Percentiles rank a stretch among this genome's conserved stretches.
Conservation (phyloP, 2,329 filamentous ascomycete species). For the Thyridium curvatum region DNA sequence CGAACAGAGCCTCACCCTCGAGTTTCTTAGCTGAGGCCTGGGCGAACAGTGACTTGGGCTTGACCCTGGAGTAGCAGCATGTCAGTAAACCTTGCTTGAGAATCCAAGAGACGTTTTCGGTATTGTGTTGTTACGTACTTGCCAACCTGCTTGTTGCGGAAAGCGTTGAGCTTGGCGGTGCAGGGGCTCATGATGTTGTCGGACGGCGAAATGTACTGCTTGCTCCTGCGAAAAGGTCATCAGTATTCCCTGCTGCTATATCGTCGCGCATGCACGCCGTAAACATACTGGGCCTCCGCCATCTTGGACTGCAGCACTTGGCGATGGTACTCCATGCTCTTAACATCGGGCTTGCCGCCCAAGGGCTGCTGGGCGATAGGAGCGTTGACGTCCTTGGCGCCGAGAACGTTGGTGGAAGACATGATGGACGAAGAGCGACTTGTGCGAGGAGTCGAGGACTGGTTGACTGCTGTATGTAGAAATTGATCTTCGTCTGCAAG, state of each 20-base stretch:
- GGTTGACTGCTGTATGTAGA: not conserved
- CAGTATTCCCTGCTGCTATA: not conserved
- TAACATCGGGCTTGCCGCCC: slow-evolving; percentile 39
- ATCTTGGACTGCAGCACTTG: slow-evolving; percentile 69
- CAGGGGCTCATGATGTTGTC: slow-evolving; percentile 86
- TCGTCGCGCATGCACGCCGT: not conserved
- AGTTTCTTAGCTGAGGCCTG: slow-evolving; percentile 60
- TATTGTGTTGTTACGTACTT: slow-evolving; percentile 52
- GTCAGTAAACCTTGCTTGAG: slow-evolving; percentile 10
- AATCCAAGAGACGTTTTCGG: not conserved
- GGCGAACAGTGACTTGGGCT: slow-evolving; percentile 63
- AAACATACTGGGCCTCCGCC: slow-evolving; percentile 56
- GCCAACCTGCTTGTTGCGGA: slow-evolving; percentile 73
- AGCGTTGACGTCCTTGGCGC: slow-evolving; percentile 60
- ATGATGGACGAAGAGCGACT: slow-evolving; percentile 28
- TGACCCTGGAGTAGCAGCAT: slow-evolving; percentile 36
- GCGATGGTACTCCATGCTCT: slow-evolving; percentile 73
- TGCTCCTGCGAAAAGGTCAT: slow-evolving; percentile 12
- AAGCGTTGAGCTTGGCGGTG: slow-evolving; percentile 72
- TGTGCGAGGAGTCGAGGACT: slow-evolving; percentile 1
- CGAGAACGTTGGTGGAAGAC: slow-evolving; percentile 53
- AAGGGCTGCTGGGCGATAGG: slow-evolving; percentile 47
- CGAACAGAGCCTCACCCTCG: slow-evolving; percentile 36
- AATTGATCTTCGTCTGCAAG: no score
- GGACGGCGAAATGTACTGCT: slow-evolving; percentile 70